Evolutionary conservation across 106 monocot species (phyloP).

Genomic region (Acorus calamus): DNA sequence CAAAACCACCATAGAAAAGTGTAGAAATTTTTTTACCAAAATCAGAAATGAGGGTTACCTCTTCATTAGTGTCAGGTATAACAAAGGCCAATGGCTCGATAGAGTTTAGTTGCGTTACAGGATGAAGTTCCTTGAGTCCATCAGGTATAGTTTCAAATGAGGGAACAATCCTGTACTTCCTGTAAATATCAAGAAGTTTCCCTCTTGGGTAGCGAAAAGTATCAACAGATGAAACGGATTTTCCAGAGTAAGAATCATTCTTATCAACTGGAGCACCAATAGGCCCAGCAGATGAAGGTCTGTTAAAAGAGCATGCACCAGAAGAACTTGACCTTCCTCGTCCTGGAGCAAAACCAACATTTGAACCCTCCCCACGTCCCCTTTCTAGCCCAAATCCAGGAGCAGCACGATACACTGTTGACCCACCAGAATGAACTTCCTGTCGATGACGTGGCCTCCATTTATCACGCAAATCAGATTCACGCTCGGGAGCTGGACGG

Average conservation of each 20-base stretch:
- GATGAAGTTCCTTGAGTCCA: conserved; percentile 41
- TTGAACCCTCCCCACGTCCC: conserved; percentile 42
- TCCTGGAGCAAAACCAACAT: conserved; percentile 68
- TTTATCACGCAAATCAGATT: conserved; percentile 86
- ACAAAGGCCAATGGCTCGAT: conserved; percentile 67
- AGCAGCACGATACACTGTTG: conserved; percentile 59
- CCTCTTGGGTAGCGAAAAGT: conserved; percentile 77
- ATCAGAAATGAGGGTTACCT: conserved; percentile 26
- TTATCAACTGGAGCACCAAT: conserved; percentile 51
- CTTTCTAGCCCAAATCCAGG: conserved; percentile 83
- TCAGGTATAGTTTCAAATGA: conserved; percentile 29
- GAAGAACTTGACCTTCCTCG: conserved; percentile 56
- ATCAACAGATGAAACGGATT: conserved; percentile 12
- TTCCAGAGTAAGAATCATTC: conserved; percentile 17
- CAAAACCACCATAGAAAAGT: background rate
- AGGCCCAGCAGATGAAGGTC: conserved; percentile 24
- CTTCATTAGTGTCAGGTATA: conserved; percentile 56
- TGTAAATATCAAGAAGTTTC: conserved; percentile 97
- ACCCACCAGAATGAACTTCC: conserved; percentile 48
- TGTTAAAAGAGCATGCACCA: conserved; percentile 11
- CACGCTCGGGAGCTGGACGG: conserved; percentile 27
- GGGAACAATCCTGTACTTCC: conserved; percentile 27
- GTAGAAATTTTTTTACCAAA: background rate
- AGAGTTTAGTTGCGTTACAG: conserved; percentile 32
- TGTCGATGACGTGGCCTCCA: conserved; percentile 96